These are phyloP conservation scores for Carex scoparia DNA, from an alignment of 176 grass and related monocot species.

Conservation along the genomic window DNA sequence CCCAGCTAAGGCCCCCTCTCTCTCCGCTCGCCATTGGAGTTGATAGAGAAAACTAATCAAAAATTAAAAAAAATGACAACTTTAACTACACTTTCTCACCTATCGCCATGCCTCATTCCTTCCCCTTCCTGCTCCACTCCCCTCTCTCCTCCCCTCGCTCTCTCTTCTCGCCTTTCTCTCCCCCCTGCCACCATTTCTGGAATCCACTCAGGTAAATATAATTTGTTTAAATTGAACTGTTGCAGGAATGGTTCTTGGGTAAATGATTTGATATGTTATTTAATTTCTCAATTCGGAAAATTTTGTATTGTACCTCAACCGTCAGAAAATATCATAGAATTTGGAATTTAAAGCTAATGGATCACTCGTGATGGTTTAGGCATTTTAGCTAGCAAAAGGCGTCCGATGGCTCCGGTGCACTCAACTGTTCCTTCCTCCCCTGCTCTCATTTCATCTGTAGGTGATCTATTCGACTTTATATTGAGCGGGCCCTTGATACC, in stretches of 20 bases:
- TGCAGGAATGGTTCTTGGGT: neutral
- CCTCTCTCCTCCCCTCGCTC: neutral
- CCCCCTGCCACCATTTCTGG: neutral
- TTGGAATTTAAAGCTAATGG: neutral
- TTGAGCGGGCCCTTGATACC: constrained; percentile 72
- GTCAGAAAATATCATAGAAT: neutral
- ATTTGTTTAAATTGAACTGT: neutral
- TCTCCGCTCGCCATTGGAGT: neutral
- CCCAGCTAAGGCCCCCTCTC: neutral
- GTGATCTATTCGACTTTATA: constrained; percentile 82
- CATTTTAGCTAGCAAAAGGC: constrained; percentile 13
- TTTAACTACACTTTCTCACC: constrained; percentile 13
- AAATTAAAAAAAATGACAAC: constrained; percentile 11
- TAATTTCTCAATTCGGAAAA: neutral
- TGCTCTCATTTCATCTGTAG: constrained; percentile 52
- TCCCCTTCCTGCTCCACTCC: neutral
- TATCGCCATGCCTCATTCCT: neutral
- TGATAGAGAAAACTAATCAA: neutral
- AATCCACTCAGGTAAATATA: neutral
- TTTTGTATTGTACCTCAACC: neutral
- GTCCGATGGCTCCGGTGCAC: constrained; percentile 16
- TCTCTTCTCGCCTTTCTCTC: constrained; percentile 10
- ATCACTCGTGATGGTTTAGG: neutral
- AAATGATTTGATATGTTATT: neutral
- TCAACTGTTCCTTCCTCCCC: constrained; percentile 43